A percentile compares a stretch with the other conserved stretches of the same genome.
Conservation (phyloP, 768 basidiomycete species). For the Hirschioporus abietinus region DNA sequence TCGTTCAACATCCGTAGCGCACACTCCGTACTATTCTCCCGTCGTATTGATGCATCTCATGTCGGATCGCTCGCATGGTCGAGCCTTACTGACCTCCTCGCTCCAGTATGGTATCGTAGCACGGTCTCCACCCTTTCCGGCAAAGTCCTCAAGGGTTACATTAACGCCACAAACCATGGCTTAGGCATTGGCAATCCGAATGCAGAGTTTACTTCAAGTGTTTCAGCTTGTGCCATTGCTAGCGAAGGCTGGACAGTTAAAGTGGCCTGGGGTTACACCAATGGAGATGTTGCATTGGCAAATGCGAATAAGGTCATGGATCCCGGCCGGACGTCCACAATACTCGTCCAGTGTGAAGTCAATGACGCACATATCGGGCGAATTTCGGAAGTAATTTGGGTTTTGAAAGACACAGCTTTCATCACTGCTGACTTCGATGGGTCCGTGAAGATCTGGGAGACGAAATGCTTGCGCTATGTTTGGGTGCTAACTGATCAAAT, state of each 20-base stretch:
- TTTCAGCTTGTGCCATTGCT: conserved; percentile 51
- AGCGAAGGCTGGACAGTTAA: conserved; percentile 64
- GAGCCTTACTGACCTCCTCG: conserved; percentile 56
- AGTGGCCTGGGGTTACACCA: conserved; percentile 68
- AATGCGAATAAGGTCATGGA: conserved; percentile 57
- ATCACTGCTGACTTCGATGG: conserved; percentile 61
- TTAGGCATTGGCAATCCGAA: conserved; percentile 70
- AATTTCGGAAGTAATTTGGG: conserved; percentile 54
- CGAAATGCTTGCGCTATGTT: conserved; percentile 44
- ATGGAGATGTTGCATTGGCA: conserved; percentile 63
- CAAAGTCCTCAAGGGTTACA: conserved; percentile 61
- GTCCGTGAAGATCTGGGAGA: conserved; percentile 69
- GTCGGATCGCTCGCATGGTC: conserved; percentile 27
- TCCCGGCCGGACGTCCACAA: conserved; percentile 35
- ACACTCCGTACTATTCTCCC: conserved; percentile 55
- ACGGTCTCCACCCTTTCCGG: conserved; percentile 70
- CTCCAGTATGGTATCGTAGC: conserved; percentile 65
- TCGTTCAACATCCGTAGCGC: conserved; percentile 51
- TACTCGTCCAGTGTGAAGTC: conserved; percentile 42
- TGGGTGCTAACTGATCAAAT: conserved; percentile 50
- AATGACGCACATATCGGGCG: conserved; percentile 58
- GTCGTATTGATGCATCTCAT: conserved; percentile 59
- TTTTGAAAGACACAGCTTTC: conserved; percentile 29
- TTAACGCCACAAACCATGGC: conserved; percentile 56
- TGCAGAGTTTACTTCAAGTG: conserved; percentile 64